These are phyloP conservation scores for Cladosporium sp. DNA, from an alignment of 2,329 filamentous ascomycete genomes.

Conservation along the genomic window DNA sequence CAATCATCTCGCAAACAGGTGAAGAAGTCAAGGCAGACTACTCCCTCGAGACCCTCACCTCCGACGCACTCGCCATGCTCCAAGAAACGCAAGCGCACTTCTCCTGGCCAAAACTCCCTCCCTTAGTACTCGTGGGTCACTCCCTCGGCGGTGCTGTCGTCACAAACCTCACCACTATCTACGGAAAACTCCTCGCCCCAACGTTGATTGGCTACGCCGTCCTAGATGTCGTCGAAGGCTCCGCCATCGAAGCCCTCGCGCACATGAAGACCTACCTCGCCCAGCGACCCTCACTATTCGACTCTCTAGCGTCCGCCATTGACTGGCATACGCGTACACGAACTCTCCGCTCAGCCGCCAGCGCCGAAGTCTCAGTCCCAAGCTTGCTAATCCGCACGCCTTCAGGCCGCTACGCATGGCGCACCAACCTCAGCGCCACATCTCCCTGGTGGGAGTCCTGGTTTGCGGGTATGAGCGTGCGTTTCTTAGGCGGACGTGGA, in stretches of 20 bases:
- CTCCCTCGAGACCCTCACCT: constrained; percentile 68
- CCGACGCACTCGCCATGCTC: constrained; percentile 72
- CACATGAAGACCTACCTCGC: constrained; percentile 93
- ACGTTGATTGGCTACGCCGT: constrained; percentile 83
- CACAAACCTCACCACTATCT: constrained; percentile 72
- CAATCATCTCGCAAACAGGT: constrained; percentile 48
- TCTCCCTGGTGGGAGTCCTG: constrained; percentile 92
- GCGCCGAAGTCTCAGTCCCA: constrained; percentile 86
- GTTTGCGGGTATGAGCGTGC: constrained; percentile 84
- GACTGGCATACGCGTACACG: constrained; percentile 92
- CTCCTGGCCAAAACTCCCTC: constrained; percentile 72
- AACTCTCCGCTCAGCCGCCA: constrained; percentile 78
- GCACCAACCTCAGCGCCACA: constrained; percentile 78
- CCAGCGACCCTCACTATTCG: constrained; percentile 75
- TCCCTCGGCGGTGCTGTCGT: constrained; percentile 90
- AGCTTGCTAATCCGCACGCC: constrained; percentile 62
- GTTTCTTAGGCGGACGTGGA: constrained; percentile 78
- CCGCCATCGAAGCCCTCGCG: constrained; percentile 88
- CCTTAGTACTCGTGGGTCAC: constrained; percentile 82
- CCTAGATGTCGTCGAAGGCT: constrained; percentile 91
- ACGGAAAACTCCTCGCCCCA: constrained; percentile 54
- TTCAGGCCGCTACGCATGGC: constrained; percentile 68
- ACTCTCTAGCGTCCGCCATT: constrained; percentile 75
- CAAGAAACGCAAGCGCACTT: constrained; percentile 64
- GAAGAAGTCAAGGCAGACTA: constrained; percentile 59